Base-by-base conservation (phyloP, 768 basidiomycete genomes). In the Collybia sp. region DNA sequence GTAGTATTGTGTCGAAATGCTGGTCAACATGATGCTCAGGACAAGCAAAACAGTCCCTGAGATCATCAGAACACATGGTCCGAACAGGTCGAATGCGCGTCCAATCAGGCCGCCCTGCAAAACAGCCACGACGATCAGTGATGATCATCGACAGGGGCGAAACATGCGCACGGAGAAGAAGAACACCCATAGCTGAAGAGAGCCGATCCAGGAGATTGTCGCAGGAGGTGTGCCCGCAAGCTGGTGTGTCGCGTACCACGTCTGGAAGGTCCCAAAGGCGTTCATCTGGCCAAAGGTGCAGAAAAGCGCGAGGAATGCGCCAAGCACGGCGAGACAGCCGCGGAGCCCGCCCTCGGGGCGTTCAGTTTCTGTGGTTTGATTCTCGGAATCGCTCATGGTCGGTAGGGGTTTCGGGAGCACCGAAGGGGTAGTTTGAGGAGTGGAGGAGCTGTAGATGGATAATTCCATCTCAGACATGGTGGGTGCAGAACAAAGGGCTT, bases 281-380 rank as follows among this genome's bases (percentile, higher is more conserved):
- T 71, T 82, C 68, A 86, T 77, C 53, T 80, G 82, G 8, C 85
- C 85, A 58, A 88, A 85, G 2, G 82, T 79, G 57, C 76, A 82
- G 63, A 85, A 79, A 6, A 87, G 67, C 6, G 80, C 79, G 19
- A 84, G 57, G 59, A 82, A 84, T 0, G 82, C 81, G 1, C 85
- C 86, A 35, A 79, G 57, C 32, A 87, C 77, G 1, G 78, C 72
- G 12, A 85, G 55, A 64, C 66, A 67, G 12, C 66, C 68, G 53
- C 58, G 63, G 30, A 57, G 42, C 13, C 65, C 60, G 16, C 65
- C 65, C 49, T 68, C 66, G 19, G 60, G 58, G 20, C 43, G 55
- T 38, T 48, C 44, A 38, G 25, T 25, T 25, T 25, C 25, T 25
- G 25, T 25, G n/a, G 25, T 25, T 25, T 25, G 25, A 25, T 25